phyloP scores from a whole-genome alignment of 129 eudicot species.

The Flaveria linearis region DNA sequence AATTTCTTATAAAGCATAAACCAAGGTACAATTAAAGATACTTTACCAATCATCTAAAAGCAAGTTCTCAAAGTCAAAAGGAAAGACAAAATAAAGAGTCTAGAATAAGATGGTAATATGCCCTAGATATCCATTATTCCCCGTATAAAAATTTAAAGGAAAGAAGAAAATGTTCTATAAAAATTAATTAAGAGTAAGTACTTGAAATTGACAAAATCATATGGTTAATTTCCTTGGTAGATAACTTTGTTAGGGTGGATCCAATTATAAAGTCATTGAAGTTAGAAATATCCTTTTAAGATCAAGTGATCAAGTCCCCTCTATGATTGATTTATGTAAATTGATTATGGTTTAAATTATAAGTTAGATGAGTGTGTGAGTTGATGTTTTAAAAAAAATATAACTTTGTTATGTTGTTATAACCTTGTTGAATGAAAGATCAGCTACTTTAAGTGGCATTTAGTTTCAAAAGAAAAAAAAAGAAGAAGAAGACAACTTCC shows the following conservation, averaged over 20 bases:
- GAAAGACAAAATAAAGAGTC: not conserved
- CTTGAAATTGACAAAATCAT: not conserved
- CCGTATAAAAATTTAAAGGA: not conserved
- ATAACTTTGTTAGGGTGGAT: not conserved
- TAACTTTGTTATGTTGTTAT: not conserved
- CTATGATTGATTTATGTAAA: too few species aligned
- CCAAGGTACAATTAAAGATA: constrained; percentile 39
- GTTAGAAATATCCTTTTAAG: too few species aligned
- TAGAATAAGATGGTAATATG: constrained; percentile 22
- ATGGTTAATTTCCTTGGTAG: not conserved
- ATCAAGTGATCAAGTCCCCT: too few species aligned
- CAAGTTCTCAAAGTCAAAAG: constrained; percentile 25
- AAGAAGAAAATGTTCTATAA: not conserved
- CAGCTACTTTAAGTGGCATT: not conserved
- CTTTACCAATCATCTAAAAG: not conserved
- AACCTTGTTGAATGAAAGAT: not conserved
- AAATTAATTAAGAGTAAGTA: too few species aligned
- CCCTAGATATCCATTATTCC: constrained; percentile 26
- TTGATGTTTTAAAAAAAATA: too few species aligned
- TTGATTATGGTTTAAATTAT: too few species aligned
- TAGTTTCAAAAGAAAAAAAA: not conserved
- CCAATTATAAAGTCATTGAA: too few species aligned
- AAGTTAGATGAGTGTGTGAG: too few species aligned
- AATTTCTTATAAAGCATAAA: constrained; percentile 29
- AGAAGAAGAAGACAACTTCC: too few species aligned